Base-by-base conservation (phyloP, 1,139 yeast species). In the Torulaspora pretoriensis region DNA sequence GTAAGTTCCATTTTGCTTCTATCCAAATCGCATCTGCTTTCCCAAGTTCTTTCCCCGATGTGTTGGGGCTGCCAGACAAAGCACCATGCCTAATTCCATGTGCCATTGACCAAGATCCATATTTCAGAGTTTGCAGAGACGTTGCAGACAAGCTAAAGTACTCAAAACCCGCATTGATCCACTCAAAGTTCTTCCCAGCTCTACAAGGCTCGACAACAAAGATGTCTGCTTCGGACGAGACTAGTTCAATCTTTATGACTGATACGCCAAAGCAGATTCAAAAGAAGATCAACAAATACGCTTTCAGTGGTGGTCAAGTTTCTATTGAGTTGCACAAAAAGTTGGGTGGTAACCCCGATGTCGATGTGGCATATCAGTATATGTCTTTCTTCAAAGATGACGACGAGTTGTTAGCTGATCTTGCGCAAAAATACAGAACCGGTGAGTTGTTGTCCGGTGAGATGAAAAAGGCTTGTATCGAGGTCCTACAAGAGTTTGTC, bases 31-130 rank as follows among this genome's bases (percentile, higher is more conserved):
- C 97, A 24, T 81, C 97, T 14, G 94, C 97, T 2, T 90, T 94
- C 73, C 95, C 97, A 48, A 84, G 92, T 38, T 86, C 97, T 10
- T 94, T 87, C 77, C 98, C 98, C 2, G 96, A 84, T 55, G 84
- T 94, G 25, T 78, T 94, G 58, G 96, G 88, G 8, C 70, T 83
- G 59, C 89, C 89, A 41, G 73, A 83, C 39, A 83, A 84, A 68
- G 90, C 97, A 1, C 98, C 97, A 48, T 87, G 96, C 69, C 74
- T 94, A 67, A 94, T 94, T 67, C 99, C 99, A 31, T 94, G 98
- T 75, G 99, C 99, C 38, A 94, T 94, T 66, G 99, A 94, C 67
- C 97, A 90, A 72, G 99, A 94, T 68, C 98, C 99, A 30, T 94
- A 94, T 69, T 94, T 94, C 73, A 78, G 99, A 67, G 95, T 94